Percentiles rank a stretch among this genome's conserved stretches.
Evolutionary conservation across 441 rosid species (phyloP).

Genomic region (Adansonia rubrostipa): DNA sequence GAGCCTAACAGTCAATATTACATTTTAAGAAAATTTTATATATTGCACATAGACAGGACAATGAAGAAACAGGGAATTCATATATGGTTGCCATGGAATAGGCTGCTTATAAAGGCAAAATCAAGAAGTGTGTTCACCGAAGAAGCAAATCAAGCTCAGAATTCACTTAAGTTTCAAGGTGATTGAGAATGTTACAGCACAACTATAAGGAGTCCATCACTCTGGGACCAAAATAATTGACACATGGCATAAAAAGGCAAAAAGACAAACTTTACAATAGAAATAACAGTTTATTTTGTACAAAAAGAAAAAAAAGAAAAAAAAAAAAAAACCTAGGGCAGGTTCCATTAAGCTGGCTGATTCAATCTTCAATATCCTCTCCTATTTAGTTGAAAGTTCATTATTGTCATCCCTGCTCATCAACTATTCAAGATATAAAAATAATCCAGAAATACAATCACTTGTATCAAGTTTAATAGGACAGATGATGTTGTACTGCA

Average conservation of each 20-base stretch:
- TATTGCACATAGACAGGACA: not conserved
- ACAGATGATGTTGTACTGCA: not conserved
- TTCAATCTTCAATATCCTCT: not conserved
- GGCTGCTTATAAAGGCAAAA: not conserved
- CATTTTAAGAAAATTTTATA: conserved; percentile 4
- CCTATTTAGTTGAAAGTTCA: not conserved
- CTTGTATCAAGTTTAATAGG: not conserved
- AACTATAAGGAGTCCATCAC: not conserved
- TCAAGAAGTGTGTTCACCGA: not conserved
- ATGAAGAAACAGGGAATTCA: not conserved
- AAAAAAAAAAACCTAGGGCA: not conserved
- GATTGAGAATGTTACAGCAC: not conserved
- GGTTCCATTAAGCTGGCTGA: not conserved
- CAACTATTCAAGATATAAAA: not conserved
- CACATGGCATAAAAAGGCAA: not conserved
- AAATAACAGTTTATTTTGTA: not conserved
- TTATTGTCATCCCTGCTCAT: not conserved
- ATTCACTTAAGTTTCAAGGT: conserved; percentile 6
- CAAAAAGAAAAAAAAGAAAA: not conserved
- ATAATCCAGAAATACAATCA: not conserved
- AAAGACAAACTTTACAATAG: not conserved
- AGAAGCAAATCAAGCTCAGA: not conserved
- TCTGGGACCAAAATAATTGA: not conserved
- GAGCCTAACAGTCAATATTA: not conserved
- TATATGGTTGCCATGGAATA: not conserved